Evolutionary conservation across 495 filamentous ascomycete species (phyloP).

Genomic region (Penicillium macrosclerotiorum): DNA sequence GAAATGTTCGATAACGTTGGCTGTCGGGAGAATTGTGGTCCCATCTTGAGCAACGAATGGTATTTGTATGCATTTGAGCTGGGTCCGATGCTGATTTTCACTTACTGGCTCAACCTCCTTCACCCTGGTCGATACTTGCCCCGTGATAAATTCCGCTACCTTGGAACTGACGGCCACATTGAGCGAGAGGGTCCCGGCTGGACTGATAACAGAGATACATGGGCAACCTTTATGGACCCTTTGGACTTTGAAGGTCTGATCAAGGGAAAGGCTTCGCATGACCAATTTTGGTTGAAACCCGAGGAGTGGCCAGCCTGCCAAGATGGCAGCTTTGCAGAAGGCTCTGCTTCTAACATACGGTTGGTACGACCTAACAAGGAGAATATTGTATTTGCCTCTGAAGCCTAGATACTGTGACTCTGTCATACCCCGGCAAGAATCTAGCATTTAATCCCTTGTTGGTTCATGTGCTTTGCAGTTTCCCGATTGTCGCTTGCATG

Average conservation of each 20-base stretch:
- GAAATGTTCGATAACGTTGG: slow-evolving; percentile 19
- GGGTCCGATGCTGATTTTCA: slow-evolving; percentile 38
- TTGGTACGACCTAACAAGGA: background rate
- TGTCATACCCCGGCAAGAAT: too few relatives aligned
- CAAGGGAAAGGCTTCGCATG: slow-evolving; percentile 27
- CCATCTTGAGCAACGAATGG: slow-evolving; percentile 36
- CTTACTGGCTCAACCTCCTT: slow-evolving; percentile 37
- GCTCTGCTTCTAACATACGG: slow-evolving; percentile 24
- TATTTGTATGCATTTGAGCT: slow-evolving; percentile 41
- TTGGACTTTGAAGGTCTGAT: slow-evolving; percentile 30
- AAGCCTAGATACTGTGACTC: too few relatives aligned
- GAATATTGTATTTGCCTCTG: background rate
- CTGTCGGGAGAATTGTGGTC: slow-evolving; percentile 22
- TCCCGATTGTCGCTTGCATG: too few relatives aligned
- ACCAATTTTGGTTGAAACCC: slow-evolving; percentile 29
- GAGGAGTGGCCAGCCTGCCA: slow-evolving; percentile 28
- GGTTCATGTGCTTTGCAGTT: too few relatives aligned
- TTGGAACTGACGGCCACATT: slow-evolving; percentile 29
- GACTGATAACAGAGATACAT: slow-evolving; percentile 27
- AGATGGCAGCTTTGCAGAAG: slow-evolving; percentile 32
- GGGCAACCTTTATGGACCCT: slow-evolving; percentile 36
- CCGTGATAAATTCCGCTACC: slow-evolving; percentile 28
- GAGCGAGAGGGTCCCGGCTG: slow-evolving; percentile 43
- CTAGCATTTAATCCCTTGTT: too few relatives aligned
- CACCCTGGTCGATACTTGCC: slow-evolving; percentile 36